phyloP scores from a whole-genome alignment of 2,329 filamentous ascomycete genomes.

The Huntiella abstrusa region DNA sequence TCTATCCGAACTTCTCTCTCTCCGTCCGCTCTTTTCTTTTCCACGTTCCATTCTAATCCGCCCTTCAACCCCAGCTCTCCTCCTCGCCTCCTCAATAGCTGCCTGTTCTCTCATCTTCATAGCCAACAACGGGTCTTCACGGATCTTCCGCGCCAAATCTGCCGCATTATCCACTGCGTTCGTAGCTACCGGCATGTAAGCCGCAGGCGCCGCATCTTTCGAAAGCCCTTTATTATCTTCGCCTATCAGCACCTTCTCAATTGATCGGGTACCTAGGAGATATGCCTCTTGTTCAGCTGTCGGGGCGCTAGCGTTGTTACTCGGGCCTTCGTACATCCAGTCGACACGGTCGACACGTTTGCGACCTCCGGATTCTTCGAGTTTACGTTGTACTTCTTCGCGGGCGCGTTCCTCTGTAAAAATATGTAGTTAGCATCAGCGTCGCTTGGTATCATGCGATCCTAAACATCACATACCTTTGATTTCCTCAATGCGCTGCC shows the following conservation, averaged over 20 bases:
- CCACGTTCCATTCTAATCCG: conserved; percentile 30
- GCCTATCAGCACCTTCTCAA: conserved; percentile 65
- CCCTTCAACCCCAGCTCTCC: conserved; percentile 46
- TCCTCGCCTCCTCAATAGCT: conserved; percentile 62
- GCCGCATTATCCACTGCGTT: conserved; percentile 54
- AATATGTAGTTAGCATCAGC: not conserved
- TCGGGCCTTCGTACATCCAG: conserved; percentile 94
- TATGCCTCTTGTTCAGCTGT: conserved; percentile 88
- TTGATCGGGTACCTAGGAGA: conserved; percentile 74
- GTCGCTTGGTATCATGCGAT: not conserved
- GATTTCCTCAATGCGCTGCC: conserved; percentile 79
- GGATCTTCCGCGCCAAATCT: conserved; percentile 70
- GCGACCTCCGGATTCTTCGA: conserved; percentile 71
- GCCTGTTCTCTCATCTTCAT: conserved; percentile 87
- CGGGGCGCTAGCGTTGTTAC: conserved; percentile 53
- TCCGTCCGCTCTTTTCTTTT: conserved; percentile 13
- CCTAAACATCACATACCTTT: conserved; percentile 23
- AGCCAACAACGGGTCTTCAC: conserved; percentile 77
- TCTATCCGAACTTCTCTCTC: not conserved
- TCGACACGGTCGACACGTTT: conserved; percentile 72
- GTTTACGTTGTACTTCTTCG: conserved; percentile 75
- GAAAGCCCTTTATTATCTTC: conserved; percentile 64
- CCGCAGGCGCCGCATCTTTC: conserved; percentile 48
- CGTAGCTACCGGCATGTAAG: conserved; percentile 28
- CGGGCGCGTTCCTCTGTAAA: conserved; percentile 61